A percentile compares a stretch with the other conserved stretches of the same genome.
Evolutionary conservation across 306 rosid species (phyloP).

Genomic region (Potentilla sterilis): DNA sequence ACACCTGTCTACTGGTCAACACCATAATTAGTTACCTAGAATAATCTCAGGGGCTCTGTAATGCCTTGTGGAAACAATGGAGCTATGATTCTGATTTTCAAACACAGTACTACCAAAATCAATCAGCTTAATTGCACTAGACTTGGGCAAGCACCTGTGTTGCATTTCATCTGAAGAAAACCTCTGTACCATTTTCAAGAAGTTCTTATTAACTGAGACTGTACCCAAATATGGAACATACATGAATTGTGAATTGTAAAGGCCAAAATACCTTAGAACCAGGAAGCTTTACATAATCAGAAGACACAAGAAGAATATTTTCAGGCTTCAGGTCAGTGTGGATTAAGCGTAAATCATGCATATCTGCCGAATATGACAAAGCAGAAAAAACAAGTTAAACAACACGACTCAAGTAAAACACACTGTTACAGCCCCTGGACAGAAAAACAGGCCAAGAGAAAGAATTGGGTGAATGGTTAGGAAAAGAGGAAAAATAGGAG

Average conservation of each 20-base stretch:
- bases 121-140: slow-evolving; percentile 99
- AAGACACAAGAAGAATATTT: slow-evolving; percentile 94
- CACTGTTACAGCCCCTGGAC: slow-evolving; percentile 37
- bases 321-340: slow-evolving; percentile 99
- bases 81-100: slow-evolving; percentile 88
- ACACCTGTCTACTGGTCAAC: slow-evolving; percentile 41
- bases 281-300: slow-evolving; percentile 88
- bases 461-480: slow-evolving; percentile 33
- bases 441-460: slow-evolving; percentile 43
- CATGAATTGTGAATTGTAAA: slow-evolving; percentile 29
- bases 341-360: slow-evolving; percentile 84
- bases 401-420: slow-evolving; percentile 30
- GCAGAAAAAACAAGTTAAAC: slow-evolving; percentile 35
- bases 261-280: slow-evolving; percentile 67
- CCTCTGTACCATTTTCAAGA: slow-evolving; percentile 81
- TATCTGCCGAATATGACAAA: slow-evolving; percentile 66
- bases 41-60: slow-evolving; percentile 98
- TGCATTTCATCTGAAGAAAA: slow-evolving; percentile 69
- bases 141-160: slow-evolving; percentile 96
- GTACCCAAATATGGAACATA: slow-evolving; percentile 29
- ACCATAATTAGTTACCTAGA: slow-evolving; percentile 69
- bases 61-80: slow-evolving; percentile 96
- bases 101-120: slow-evolving; percentile 96
- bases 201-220: slow-evolving; percentile 37
- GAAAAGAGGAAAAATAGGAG: slow-evolving; percentile 27